phyloP scores from a whole-genome alignment of 2,329 filamentous ascomycete genomes.

The Trichoderma sp. region DNA sequence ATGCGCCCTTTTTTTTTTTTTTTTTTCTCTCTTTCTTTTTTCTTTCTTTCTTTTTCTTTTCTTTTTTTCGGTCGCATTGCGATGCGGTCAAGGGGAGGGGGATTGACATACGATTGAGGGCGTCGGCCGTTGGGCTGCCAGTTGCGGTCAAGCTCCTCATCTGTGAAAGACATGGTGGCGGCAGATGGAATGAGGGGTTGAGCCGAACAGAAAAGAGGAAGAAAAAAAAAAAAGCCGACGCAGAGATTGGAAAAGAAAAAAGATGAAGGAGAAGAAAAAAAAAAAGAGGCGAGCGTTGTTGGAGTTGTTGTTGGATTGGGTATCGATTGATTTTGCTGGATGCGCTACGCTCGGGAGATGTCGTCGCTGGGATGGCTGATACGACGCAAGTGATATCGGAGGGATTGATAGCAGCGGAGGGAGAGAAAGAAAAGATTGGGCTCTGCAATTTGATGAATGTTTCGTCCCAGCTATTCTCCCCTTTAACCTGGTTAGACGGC shows the following conservation, averaged over 20 bases:
- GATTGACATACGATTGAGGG: conserved; percentile 72
- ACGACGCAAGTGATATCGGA: background rate
- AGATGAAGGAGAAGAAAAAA: background rate
- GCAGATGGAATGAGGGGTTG: conserved; percentile 5
- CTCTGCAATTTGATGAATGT: conserved; percentile 18
- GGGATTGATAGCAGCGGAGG: conserved; percentile 1
- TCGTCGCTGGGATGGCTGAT: conserved; percentile 12
- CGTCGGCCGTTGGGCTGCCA: conserved; percentile 77
- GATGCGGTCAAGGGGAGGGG: background rate
- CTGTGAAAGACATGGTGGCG: conserved; percentile 43
- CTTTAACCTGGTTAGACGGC: conserved; percentile 13
- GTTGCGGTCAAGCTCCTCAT: conserved; percentile 69
- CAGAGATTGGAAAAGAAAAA: background rate
- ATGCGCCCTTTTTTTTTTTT: background rate
- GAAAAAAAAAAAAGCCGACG: background rate
- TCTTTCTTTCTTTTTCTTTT: background rate
- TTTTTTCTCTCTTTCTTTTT: too few species aligned
- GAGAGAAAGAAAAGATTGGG: conserved; percentile 5
- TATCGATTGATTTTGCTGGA: background rate
- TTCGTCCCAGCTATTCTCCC: conserved; percentile 11
- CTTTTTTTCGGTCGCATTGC: background rate
- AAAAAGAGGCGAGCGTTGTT: background rate
- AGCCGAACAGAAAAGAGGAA: background rate
- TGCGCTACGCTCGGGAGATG: background rate
- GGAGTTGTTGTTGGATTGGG: background rate